phyloP scores from a whole-genome alignment of 768 basidiomycete species.

The Boletus pseudopeckii region DNA sequence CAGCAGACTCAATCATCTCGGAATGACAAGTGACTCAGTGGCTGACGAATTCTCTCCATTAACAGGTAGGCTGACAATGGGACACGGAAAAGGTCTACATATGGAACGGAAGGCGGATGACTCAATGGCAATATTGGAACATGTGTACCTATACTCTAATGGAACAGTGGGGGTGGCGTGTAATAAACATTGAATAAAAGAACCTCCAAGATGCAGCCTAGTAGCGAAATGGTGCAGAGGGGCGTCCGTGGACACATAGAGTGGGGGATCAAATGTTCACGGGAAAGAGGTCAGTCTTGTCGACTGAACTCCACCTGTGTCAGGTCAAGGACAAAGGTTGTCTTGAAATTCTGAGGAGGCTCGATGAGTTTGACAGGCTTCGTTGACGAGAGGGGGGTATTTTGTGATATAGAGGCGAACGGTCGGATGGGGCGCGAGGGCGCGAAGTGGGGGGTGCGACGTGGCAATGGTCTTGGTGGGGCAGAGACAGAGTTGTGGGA shows the following conservation, averaged over 20 bases:
- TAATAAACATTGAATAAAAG: constrained; percentile 26
- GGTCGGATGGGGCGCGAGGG: constrained; percentile 75
- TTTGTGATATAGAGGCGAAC: constrained; percentile 57
- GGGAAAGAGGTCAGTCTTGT: constrained; percentile 42
- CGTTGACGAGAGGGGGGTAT: constrained; percentile 24
- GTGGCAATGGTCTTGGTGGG: constrained; percentile 34
- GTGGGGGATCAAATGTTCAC: neutral
- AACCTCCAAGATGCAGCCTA: constrained; percentile 7
- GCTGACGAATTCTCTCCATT: neutral
- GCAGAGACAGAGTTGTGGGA: constrained; percentile 32
- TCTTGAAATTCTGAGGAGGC: constrained; percentile 68
- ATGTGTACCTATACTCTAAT: constrained; percentile 14
- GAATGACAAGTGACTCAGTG: neutral
- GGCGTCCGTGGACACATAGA: neutral
- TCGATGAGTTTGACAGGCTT: constrained; percentile 74
- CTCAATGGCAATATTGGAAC: constrained; percentile 14
- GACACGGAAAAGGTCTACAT: constrained; percentile 1
- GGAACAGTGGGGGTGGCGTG: constrained; percentile 12
- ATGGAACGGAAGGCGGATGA: neutral
- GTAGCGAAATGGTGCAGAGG: neutral
- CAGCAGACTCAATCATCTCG: neutral
- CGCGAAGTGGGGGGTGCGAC: constrained; percentile 55
- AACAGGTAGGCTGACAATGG: neutral
- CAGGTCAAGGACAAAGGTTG: constrained; percentile 71
- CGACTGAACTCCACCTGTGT: constrained; percentile 82